Base-by-base conservation (phyloP, 441 rosid species). In the Pelargonium myrrhifolium region DNA sequence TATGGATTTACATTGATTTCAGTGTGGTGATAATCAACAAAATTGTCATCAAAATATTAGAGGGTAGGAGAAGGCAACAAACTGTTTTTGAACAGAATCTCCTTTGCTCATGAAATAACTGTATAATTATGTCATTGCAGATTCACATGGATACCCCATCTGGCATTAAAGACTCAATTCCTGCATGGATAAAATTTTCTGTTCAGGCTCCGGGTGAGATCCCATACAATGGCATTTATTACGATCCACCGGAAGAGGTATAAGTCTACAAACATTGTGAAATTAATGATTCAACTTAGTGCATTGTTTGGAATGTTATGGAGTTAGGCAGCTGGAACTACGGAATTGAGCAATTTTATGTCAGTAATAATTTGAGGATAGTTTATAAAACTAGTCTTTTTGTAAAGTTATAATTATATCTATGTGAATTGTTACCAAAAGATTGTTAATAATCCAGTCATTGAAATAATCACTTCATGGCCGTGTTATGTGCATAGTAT, bases 141-240 rank as follows among this genome's bases (percentile, higher is more conserved):
- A 88, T 94, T 79, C 93, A 83, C 61, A 89, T 94, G 99, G 91
- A 92, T 47, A 92, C 99, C 61, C 94, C 94, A 72, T 85, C 97
- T 80, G 97, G 99, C 63, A 68, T 88, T 31, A 94, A 94, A 79
- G 97, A 92, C 74, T 92, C 99, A 53, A 89, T 94, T 83, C 99
- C 99, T 72, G 99, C 99, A 75, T 94, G 99, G 99, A 91, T 94
- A 70, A 92, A 88, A 80, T 94, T 85, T 78, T 85, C 97, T 75
- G 96, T 94, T 63, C 99, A 94, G 76, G 80, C 90, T 69, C 96
- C 94, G 0, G 96, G 96, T 68, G 99, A 89, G 82, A 89, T 94
- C 70, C 96, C 99, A 55, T 94, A 86, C 79, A 81, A 82, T 78
- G 99, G 99, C 67, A 84, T 94, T 71, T 94, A 91, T 85, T 94